A percentile compares a stretch with the other conserved stretches of the same genome.
Conservation (phyloP, 139 green algal species). For the Closterium sp. region DNA sequence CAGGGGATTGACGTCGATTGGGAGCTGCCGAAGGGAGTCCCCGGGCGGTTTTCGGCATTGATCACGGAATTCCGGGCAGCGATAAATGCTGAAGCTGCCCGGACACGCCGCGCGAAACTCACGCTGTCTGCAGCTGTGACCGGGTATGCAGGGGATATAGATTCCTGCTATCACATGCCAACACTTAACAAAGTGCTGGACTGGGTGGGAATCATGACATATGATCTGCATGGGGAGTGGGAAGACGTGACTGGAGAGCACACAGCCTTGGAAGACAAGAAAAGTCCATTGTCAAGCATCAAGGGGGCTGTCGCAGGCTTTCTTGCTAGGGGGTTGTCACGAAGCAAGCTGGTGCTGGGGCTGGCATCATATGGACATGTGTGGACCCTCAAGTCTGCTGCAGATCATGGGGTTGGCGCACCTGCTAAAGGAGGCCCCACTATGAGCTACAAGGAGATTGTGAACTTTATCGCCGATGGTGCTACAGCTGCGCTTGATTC, state of each 20-base stretch:
- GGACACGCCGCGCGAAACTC: background rate
- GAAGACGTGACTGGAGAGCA: slow-evolving; percentile 5
- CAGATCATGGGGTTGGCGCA: background rate
- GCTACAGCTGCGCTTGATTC: background rate
- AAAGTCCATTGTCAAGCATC: background rate
- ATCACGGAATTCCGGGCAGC: slow-evolving; percentile 2
- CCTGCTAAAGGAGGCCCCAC: background rate
- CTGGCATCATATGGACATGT: background rate
- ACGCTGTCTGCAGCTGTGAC: slow-evolving; percentile 9
- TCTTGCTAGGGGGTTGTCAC: background rate
- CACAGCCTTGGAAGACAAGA: slow-evolving; percentile 5
- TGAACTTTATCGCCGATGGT: background rate
- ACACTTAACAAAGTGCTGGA: slow-evolving; percentile 3
- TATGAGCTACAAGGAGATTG: slow-evolving; percentile 16
- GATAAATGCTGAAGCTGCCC: background rate
- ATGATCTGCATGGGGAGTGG: slow-evolving; percentile 27
- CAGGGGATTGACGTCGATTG: slow-evolving; percentile 32
- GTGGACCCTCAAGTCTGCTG: slow-evolving; percentile 1
- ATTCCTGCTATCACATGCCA: background rate
- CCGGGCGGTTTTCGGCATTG: slow-evolving; percentile 9
- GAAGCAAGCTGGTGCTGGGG: slow-evolving; percentile 21
- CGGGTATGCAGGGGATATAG: background rate
- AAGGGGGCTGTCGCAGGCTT: background rate
- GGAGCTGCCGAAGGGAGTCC: background rate
- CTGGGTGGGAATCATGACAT: slow-evolving; percentile 17